phyloP scores from a whole-genome alignment of 2,329 filamentous ascomycete species.

The Bipolaris sorokiniana region DNA sequence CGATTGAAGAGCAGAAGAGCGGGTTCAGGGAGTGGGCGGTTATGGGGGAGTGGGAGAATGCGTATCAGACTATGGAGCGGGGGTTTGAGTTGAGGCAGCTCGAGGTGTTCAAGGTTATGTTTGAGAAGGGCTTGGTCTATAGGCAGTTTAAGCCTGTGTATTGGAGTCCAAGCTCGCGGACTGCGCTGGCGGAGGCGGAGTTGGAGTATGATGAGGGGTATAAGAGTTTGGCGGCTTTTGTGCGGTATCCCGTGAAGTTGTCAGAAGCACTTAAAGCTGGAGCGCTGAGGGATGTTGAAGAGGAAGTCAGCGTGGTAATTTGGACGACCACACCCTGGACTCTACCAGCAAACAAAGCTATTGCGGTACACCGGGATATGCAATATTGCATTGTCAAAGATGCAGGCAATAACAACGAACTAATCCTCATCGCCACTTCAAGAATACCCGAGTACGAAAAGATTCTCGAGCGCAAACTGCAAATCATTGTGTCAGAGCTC shows the following conservation, averaged over 20 bases:
- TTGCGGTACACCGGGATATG: slow-evolving; percentile 78
- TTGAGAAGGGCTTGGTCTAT: slow-evolving; percentile 72
- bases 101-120: slow-evolving; percentile 76
- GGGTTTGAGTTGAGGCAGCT: slow-evolving; percentile 77
- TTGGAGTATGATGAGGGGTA: slow-evolving; percentile 82
- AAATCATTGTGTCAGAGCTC: slow-evolving; percentile 63
- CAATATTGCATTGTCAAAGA: slow-evolving; percentile 71
- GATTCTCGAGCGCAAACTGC: slow-evolving; percentile 43
- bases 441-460: slow-evolving; percentile 64
- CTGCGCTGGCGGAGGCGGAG: slow-evolving; percentile 82
- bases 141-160: slow-evolving; percentile 82
- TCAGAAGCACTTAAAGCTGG: slow-evolving; percentile 53
- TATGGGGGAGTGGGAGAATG: slow-evolving; percentile 79
- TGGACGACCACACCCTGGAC: slow-evolving; percentile 99
- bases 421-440: slow-evolving; percentile 73
- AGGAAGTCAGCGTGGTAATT: slow-evolving; percentile 74
- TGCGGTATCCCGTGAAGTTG: slow-evolving; percentile 73
- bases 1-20: slow-evolving; percentile 74
- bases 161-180: slow-evolving; percentile 81
- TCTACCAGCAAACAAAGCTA: slow-evolving; percentile 86
- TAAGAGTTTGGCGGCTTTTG: slow-evolving; percentile 73
- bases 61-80: slow-evolving; percentile 80
- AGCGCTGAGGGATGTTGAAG: slow-evolving; percentile 34
- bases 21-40: slow-evolving; percentile 75
- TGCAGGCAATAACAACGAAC: slow-evolving; percentile 51